Evolutionary conservation across 371 early-diverging fungal species (phyloP), one percentile per base, ranked within the genome.

Genomic region (Capillidium rhysosporum): DNA sequence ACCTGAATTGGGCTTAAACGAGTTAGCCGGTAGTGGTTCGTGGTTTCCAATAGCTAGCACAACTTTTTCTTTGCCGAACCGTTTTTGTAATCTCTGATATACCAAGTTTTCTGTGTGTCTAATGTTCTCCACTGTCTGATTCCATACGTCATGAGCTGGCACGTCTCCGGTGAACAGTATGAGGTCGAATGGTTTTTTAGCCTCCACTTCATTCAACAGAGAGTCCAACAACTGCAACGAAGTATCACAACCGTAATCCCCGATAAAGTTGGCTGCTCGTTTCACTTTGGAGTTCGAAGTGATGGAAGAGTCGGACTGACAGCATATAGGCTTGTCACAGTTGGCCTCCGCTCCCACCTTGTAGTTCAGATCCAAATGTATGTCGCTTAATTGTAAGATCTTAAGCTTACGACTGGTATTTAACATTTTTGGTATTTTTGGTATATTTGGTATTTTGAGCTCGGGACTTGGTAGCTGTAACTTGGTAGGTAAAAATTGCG

Each of bases 281-380:
- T 54, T 57, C 14, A 48, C 52, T 21, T 57, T 43, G 9, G 49
- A 55, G 34, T 34, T 34, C 12, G 34, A 12, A 34, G 7, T 12
- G n/a, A n/a, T 34, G 34, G 4, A 34, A 12, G 4, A 4, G 12
- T 34, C 12, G 21, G 28, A 16, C 16, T 51, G 61, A 30, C 61
- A 61, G 59, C 61, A 61, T 12, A 61, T 31, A 26, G 61, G 61
- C 46, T 40, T 49, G 16, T 49, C 56, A 46, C 61, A 61, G 20
- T 61, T 40, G n/a, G 54, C 58, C 31, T 61, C 61, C 25, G 39
- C 52, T 14, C 61, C 61, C 28, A 30, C 49, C 14, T 21, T 21
- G 46, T 61, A 61, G 8, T 49, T 38, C 39, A 47, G 34, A 26
- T 61, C 61, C 10, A 40, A 44, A 52, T 61, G 61, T 24, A 63